Evolutionary conservation across 148 eudicot species (phyloP), one percentile per base, ranked within the genome.

Genomic region (Camellia granthamiana): DNA sequence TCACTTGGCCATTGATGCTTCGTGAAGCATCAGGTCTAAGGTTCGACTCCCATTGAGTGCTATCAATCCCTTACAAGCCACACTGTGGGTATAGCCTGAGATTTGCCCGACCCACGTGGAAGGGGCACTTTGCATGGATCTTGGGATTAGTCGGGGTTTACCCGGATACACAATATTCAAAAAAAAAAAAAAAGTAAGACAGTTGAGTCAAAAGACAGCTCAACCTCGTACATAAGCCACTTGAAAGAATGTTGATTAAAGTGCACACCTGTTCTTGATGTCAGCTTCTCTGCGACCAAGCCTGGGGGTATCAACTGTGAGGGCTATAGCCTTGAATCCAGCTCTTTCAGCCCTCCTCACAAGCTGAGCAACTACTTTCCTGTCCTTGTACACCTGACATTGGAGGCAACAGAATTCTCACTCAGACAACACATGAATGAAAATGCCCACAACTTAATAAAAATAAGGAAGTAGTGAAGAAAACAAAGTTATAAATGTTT

Each of bases 261-360:
- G 18, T 16, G 63, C 52, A 49, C 5, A 93, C 98, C 99, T 91
- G 91, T 96, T 95, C 87, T 95, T 95, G 75, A 95, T 93, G 80
- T 95, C 98, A 84, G 97, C 93, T 88, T 95, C 98, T 82, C 98
- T 88, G 42, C 98, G 97, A 38, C 97, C 98, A 85, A 95, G 86
- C 87, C 91, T 87, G 7, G 98, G 98, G 83, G 98, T 93, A 84
- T 95, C 98, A 81, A 95, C 98, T 75, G 98, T 95, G 58, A 95
- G 96, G 44, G 98, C 98, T 72, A 95, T 95, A 79, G 98, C 98
- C 89, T 95, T 95, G 81, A 95, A 95, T 66, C 98, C 98, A 69
- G 97, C 98, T 86, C 87, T 90, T 82, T 95, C 98, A 81, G 99
- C 99, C 85, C 98, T 90, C 87, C 92, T 89, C 86, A 96, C 99